Evolutionary conservation across 169 alveolate species (phyloP).

Genomic region (Eimeria falciformis): DNA sequence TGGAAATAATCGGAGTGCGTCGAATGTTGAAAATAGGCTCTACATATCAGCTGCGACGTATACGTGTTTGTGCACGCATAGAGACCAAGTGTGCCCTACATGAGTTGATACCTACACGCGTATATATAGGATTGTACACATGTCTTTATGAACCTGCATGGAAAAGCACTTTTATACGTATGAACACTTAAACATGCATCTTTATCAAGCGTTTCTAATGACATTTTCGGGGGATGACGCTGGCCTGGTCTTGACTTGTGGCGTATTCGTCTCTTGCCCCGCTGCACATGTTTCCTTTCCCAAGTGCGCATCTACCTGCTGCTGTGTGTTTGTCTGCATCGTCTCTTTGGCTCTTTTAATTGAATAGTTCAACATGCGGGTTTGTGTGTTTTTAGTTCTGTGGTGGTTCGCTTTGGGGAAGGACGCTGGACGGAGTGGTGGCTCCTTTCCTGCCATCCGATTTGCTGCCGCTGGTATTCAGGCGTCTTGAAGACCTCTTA

Average conservation of each 20-base stretch:
- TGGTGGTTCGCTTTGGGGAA: conserved; percentile 53
- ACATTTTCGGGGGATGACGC: background rate
- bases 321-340: background rate
- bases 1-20: background rate
- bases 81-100: no score
- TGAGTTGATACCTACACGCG: no score
- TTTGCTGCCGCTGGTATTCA: conserved; percentile 36
- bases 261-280: background rate
- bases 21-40: no score
- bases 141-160: no score
- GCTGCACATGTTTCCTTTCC: background rate
- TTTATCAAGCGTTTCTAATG: background rate
- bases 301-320: background rate
- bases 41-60: no score
- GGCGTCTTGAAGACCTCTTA: background rate
- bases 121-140: no score
- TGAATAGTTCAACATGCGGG: background rate
- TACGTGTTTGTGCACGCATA: no score
- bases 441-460: conserved; percentile 47
- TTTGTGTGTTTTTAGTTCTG: background rate
- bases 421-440: conserved; percentile 39
- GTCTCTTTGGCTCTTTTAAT: background rate
- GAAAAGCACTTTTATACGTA: no score
- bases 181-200: no score
- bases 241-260: background rate